A percentile compares a stretch with the other conserved stretches of the same genome.
phyloP scores from a whole-genome alignment of 768 basidiomycete species.

The Lentinus brumalis region DNA sequence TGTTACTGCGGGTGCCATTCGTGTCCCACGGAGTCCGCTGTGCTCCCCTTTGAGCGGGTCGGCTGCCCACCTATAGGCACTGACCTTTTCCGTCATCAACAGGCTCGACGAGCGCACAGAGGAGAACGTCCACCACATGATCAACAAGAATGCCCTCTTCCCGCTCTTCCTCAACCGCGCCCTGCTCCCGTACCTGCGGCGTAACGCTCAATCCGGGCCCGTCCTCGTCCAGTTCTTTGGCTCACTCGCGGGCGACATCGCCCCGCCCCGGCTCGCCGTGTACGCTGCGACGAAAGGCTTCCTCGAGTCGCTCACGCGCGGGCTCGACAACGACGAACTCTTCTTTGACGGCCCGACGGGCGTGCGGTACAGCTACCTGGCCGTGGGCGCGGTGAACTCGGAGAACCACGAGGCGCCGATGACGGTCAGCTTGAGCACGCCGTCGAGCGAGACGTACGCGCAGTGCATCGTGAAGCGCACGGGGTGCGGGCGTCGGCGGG shows the following conservation, averaged over 20 bases:
- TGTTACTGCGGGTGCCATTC: too few species aligned
- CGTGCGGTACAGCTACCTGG: slow-evolving; percentile 27
- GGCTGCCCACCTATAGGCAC: not conserved
- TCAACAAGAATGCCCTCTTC: slow-evolving; percentile 27
- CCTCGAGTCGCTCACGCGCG: slow-evolving; percentile 23
- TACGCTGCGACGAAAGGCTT: slow-evolving; percentile 30
- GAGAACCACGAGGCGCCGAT: slow-evolving; percentile 9
- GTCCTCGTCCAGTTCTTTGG: slow-evolving; percentile 29
- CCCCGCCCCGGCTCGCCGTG: slow-evolving; percentile 25
- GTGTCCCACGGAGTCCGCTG: too few species aligned
- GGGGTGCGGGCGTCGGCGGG: slow-evolving; percentile 24
- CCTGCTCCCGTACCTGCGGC: slow-evolving; percentile 30
- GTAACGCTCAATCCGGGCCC: slow-evolving; percentile 22
- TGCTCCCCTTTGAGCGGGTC: not conserved
- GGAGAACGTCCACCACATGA: slow-evolving; percentile 16
- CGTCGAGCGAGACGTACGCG: slow-evolving; percentile 23
- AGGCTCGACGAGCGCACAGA: slow-evolving; percentile 27
- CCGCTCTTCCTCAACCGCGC: slow-evolving; percentile 30
- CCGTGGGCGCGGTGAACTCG: slow-evolving; percentile 26
- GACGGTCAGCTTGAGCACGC: slow-evolving; percentile 10
- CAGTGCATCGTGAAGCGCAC: slow-evolving; percentile 20
- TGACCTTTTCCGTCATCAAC: not conserved
- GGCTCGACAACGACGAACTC: slow-evolving; percentile 28
- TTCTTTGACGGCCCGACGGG: slow-evolving; percentile 19
- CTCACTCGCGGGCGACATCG: slow-evolving; percentile 22